Evolutionary conservation across 768 basidiomycete genomes (phyloP), one percentile per base, ranked within the genome.

Genomic region (Russula sp.): DNA sequence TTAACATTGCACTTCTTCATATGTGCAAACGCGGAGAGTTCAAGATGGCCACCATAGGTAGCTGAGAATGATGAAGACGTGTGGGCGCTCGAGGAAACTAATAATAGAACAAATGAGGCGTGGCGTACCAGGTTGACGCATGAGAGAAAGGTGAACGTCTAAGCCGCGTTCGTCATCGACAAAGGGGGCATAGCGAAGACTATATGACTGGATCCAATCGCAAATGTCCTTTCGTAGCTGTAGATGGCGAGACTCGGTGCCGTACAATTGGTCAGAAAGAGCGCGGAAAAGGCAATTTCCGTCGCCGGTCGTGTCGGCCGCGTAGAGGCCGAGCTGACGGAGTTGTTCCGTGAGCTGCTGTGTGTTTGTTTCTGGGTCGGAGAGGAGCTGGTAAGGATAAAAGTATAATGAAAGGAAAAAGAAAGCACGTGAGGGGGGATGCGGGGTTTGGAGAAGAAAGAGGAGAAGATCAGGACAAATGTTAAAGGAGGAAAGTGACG

Each of bases 241-340:
- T 42, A 79, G 74, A 67, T 96, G 93, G 57, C 80, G 77, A 13
- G 84, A 80, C 13, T 86, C 84, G 3, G 87, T 80, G 63, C 94
- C 94, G 68, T 87, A 84, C 18, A 93, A 78, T 73, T 96, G 94
- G 75, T 96, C 94, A 51, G 88, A 86, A 59, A 95, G 80, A 0
- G 94, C 91, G 51, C 93, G 87, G 75, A 95, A 97, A 66, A 97
- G 83, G 74, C 94, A 97, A 76, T 95, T 96, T 52, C 94, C 94
- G 74, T 96, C 90, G 55, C 91, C 93, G 48, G 91, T 74, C 18
- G 90, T 95, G 66, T 84, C 79, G 3, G 90, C 89, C n/a, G 93
- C 88, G 72, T 95, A 95, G 9, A 95, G 79, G 3, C 92, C 91
- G 57, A 93, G 77, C 6, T 84, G 79, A 54, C 84, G 83, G 44